phyloP scores from a whole-genome alignment of 2,329 filamentous ascomycete genomes.

The Neonectria ditissima region DNA sequence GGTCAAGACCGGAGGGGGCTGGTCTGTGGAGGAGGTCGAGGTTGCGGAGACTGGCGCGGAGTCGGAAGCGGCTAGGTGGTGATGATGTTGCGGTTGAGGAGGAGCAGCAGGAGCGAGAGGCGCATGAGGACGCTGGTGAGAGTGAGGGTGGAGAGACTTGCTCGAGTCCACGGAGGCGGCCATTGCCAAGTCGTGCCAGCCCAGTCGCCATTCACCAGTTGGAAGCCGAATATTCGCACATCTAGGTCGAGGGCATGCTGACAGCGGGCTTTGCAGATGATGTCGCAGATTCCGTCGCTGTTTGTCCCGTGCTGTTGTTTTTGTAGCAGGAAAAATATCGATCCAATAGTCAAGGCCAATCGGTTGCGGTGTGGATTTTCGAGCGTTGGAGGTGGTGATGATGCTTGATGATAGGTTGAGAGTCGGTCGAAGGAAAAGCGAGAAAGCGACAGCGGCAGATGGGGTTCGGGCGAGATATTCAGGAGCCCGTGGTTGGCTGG shows the following conservation, averaged over 20 bases:
- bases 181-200: slow-evolving; percentile 40
- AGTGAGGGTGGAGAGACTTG: slow-evolving; percentile 30
- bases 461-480: neutral
- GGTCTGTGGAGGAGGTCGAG: slow-evolving; percentile 4
- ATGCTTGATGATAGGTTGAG: slow-evolving; percentile 13
- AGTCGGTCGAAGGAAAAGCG: neutral
- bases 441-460: slow-evolving; percentile 2
- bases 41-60: slow-evolving; percentile 24
- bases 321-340: neutral
- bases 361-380: slow-evolving; percentile 10
- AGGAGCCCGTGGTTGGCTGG: slow-evolving; percentile 12
- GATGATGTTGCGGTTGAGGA: slow-evolving; percentile 21
- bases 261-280: neutral
- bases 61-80: slow-evolving; percentile 1
- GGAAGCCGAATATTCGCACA: neutral
- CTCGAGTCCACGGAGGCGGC: slow-evolving; percentile 41
- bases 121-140: slow-evolving; percentile 29
- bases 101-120: slow-evolving; percentile 27
- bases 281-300: neutral
- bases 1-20: slow-evolving; percentile 2
- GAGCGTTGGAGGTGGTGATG: slow-evolving; percentile 2
- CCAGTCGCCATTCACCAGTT: slow-evolving; percentile 22
- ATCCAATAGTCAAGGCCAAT: slow-evolving; percentile 19
- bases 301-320: neutral
- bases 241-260: neutral